phyloP scores from a whole-genome alignment of 345 rosid genomes.

The Citrus glauca region DNA sequence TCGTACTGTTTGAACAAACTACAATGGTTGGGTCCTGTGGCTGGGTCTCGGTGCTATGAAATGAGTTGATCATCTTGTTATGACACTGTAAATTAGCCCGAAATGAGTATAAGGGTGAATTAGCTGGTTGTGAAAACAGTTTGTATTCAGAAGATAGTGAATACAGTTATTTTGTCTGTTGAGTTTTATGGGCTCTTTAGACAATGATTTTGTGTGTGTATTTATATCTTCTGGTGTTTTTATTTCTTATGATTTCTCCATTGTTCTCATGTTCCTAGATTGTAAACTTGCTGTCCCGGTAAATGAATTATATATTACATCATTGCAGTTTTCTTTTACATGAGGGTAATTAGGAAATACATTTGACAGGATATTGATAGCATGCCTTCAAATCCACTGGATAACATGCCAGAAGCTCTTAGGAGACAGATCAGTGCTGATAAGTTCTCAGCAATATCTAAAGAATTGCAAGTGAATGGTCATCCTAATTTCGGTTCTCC shows the following conservation, averaged over 20 bases:
- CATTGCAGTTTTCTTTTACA: neutral
- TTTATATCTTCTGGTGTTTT: neutral
- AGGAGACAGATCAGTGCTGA: constrained; percentile 48
- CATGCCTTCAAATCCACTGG: constrained; percentile 87
- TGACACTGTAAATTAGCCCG: neutral
- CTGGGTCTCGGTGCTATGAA: neutral
- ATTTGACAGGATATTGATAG: constrained; percentile 85
- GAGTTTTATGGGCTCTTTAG: neutral
- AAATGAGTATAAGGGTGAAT: neutral
- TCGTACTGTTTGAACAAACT: neutral
- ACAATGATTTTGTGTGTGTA: neutral
- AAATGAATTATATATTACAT: neutral
- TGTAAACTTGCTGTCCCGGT: neutral
- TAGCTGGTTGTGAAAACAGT: neutral
- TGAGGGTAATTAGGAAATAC: constrained; percentile 3
- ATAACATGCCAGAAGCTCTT: constrained; percentile 87
- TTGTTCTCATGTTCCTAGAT: neutral
- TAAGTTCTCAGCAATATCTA: constrained; percentile 35
- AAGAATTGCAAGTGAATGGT: constrained; percentile 50
- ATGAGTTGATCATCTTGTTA: neutral
- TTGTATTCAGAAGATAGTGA: neutral
- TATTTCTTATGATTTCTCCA: neutral
- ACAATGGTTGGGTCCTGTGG: neutral
- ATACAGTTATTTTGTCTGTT: neutral
- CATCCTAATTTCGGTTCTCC: constrained; percentile 42